A percentile compares a stretch with the other conserved stretches of the same genome.
Conservation (phyloP, 2,329 filamentous ascomycete genomes). For the Microascus cirrosus region DNA sequence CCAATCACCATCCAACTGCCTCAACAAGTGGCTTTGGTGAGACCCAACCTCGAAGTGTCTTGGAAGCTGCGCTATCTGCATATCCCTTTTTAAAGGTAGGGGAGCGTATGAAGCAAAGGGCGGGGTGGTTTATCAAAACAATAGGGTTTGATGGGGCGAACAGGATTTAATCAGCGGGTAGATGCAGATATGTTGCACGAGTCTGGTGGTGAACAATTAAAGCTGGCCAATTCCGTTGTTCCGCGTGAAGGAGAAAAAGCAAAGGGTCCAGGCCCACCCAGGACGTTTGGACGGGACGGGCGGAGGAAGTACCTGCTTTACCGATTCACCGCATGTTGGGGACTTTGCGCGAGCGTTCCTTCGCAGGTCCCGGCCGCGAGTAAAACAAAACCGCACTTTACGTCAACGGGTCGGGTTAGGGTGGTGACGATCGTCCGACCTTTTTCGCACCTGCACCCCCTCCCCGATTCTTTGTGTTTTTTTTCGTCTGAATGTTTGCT, state of each 20-base stretch:
- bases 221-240: not conserved
- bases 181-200: not conserved
- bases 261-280: not conserved
- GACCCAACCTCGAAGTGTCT: not conserved
- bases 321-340: not conserved
- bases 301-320: not conserved
- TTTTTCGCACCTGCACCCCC: not conserved
- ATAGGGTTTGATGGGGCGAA: not conserved
- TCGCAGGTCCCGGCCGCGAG: not conserved
- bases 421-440: not conserved
- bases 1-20: not conserved
- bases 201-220: not conserved
- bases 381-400: not conserved
- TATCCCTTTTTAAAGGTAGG: not conserved
- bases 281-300: not conserved
- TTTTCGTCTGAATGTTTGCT: not conserved
- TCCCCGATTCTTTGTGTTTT: not conserved
- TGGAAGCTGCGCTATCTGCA: too few relatives aligned
- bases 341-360: not conserved
- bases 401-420: not conserved
- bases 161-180: not conserved
- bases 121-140: not conserved
- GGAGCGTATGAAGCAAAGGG: not conserved
- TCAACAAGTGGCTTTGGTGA: not conserved
- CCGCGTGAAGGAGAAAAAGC: not conserved